Evolutionary conservation across 1,284 basidiomycete species (phyloP), one percentile per base, ranked within the genome.

Genomic region (Spongispora temasekensis): DNA sequence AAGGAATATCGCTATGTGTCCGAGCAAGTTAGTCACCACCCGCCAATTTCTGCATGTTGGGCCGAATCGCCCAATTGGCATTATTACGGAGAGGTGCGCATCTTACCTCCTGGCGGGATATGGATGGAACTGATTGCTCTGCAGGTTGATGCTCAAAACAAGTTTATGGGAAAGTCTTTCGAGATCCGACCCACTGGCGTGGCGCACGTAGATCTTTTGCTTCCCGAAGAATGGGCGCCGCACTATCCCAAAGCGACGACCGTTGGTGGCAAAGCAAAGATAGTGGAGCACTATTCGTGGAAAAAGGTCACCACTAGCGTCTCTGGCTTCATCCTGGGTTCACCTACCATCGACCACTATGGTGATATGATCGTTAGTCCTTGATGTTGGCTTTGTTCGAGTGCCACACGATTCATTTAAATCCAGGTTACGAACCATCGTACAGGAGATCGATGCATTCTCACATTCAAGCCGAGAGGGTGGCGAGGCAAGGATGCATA

Each of bases 41-140:
- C 95, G 5, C 97, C 97, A 0, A 95, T 98, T 60, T 96, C 94
- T n/a, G 96, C 97, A 9, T 98, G 96, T 75, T 96, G 93, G 86
- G 92, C 92, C 3, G 94, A 98, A 75, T 89, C 91, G 0, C 93
- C 94, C 0, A 78, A 79, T 40, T 98, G 95, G 95, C 85, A 89
- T 63, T 98, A 98, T 76, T 97, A 87, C 70, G 96, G 96, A 70
- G 93, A 96, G 80, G 91, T 91, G 68, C 60, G 64, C 2, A 0
- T 15, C 12, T 53, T 32, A 19, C 13, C 8, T 5, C 27, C 9
- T 1, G 32, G 0, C 10, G 15, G 27, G 13, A 27, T 5, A 8
- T 40, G 2, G 28, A 21, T 34, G 15, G 7, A 17, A 4, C 27
- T 64, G n/a, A 65, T 37, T 13, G 25, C 17, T 59, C 25, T 61